phyloP scores from a whole-genome alignment of 768 basidiomycete genomes.

The Asterophora parasitica region DNA sequence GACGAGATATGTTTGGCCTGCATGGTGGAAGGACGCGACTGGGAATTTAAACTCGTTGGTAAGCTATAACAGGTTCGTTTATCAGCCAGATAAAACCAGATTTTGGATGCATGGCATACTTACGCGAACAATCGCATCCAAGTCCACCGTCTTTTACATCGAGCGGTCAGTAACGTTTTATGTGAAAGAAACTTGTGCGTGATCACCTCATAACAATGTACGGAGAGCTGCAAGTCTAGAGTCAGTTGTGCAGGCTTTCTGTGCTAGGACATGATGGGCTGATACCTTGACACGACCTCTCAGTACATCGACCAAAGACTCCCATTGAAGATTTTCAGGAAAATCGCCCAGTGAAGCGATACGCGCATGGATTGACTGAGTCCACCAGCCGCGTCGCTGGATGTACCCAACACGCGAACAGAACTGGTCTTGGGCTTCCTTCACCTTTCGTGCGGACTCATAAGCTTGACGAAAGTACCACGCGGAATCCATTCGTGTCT shows the following conservation, averaged over 20 bases:
- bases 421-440: conserved; percentile 62
- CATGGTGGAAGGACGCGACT: conserved; percentile 73
- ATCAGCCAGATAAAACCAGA: background rate
- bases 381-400: conserved; percentile 6
- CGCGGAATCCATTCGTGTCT: conserved; percentile 55
- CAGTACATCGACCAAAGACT: conserved; percentile 63
- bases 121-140: conserved; percentile 64
- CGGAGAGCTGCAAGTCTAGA: conserved; percentile 24
- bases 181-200: background rate
- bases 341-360: conserved; percentile 36
- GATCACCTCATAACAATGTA: conserved; percentile 40
- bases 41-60: conserved; percentile 82
- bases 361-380: conserved; percentile 2
- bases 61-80: conserved; percentile 32
- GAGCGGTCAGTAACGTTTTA: no score
- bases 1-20: conserved; percentile 78
- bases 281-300: conserved; percentile 70
- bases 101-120: conserved; percentile 17
- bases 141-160: conserved; percentile 49
- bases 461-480: conserved; percentile 75
- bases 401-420: conserved; percentile 43
- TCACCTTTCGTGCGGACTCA: conserved; percentile 60
- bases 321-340: conserved; percentile 69
- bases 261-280: background rate
- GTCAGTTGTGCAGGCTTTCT: background rate